Evolutionary conservation across 179 eudicot genomes (phyloP), one percentile per base, ranked within the genome.

Genomic region (Heliamphora pulchella): DNA sequence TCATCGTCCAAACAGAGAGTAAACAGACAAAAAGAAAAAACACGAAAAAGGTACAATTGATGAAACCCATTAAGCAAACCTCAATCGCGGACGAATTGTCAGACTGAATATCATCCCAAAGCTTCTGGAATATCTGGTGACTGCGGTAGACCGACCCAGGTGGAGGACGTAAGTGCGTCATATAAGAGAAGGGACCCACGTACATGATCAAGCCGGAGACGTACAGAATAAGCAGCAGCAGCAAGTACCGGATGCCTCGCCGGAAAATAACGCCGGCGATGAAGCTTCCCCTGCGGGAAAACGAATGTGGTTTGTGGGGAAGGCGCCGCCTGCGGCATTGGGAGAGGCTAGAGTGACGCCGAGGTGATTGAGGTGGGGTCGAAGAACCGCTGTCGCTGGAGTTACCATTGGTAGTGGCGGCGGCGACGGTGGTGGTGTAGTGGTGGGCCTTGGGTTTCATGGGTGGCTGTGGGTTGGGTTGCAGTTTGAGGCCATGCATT

Each of bases 91-190:
- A 86, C 43, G 91, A 82, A 79, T 86, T 83, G 54, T 91, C 95
- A 48, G 80, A 55, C 51, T 83, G 82, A 80, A 94, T 94, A 13
- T 81, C 87, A 6, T 57, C 74, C 73, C 94, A 87, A 22, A 94
- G 91, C 11, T 89, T 90, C 57, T 75, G 85, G 78, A 94, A 94
- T 57, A 92, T 79, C 77, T 89, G 80, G 78, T 90, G 92, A 70
- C 91, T 88, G 9, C 87, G 89, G 81, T 92, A 94, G 58, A 92
- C 83, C 0, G 97, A 89, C 2, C 97, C 98, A 67, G 93, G 94
- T 46, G 79, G 75, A 58, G 86, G 87, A 78, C 71, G 73, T 1
- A 86, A 88, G 61, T 82, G 85, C 73, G 89, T 79, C 76, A 93
- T 11, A 53, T 80, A 80, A 62, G 89, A 89, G 71, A 93, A 66